Evolutionary conservation across 805 yeast species (phyloP), one percentile per base, ranked within the genome.

Genomic region (Wickerhamiella nectarea): DNA sequence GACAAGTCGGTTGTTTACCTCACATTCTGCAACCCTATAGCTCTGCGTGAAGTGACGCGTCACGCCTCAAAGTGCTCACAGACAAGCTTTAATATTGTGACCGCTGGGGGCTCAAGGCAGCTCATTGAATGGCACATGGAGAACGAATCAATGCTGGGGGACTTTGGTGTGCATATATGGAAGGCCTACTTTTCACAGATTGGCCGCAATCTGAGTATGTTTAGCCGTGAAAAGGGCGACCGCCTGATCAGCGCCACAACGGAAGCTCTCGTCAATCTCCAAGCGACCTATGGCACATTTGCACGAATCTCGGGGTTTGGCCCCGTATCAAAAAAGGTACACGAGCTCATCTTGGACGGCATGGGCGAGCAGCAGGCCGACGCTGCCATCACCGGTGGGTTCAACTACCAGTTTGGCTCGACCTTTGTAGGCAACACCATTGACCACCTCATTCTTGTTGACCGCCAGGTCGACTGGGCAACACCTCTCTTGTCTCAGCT

Each of bases 401-500:
- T 53, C 46, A 60, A 56, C 42, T 48, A 58, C 49, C 35, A 54
- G 39, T 54, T 54, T 46, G 58, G 60, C 26, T 45, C 51, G 40
- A 48, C 55, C 0, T 57, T 61, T 38, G 48, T 52, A 2, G 65
- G 65, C 11, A 48, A 56, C 6, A 46, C 49, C 3, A 51, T 65
- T 22, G 70, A 66, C 41, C 93, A 89, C 55, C 61, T 87, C 22
- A 68, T 89, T 5, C 78, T 87, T 1, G 55, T 89, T 17, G 97
- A 89, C 56, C 66, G 98, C 38, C 74, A 78, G 43, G 58, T 78
- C 22, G 98, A 89, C 61, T 69, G 74, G 35, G 59, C 81, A 4
- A 75, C 94, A 1, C 78, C 85, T 1, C 54, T 84, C 9, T 62
- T 85, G 44, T 74, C 77, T 20, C 96, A 87, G 53, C 62, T 87